These are phyloP conservation scores for Thalassiosira gravida DNA, from an alignment of 352 stramenopile species.

Conservation along the genomic window DNA sequence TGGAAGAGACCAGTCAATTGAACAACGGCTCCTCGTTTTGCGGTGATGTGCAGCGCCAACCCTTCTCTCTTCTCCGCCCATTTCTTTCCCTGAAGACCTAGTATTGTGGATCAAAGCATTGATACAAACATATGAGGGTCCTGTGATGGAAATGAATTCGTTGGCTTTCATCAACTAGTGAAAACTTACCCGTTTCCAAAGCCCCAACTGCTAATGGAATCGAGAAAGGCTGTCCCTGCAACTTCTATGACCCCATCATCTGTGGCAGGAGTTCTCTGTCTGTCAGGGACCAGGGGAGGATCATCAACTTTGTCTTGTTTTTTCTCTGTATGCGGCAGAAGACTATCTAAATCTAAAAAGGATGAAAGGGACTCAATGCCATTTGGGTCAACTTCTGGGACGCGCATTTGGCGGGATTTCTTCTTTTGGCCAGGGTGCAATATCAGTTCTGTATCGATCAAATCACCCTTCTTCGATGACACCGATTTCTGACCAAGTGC, in stretches of 20 bases:
- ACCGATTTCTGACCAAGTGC: slow-evolving; percentile 25
- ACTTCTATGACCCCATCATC: slow-evolving; percentile 78
- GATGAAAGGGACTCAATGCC: slow-evolving; percentile 18
- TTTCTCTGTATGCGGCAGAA: slow-evolving; percentile 19
- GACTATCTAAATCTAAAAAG: slow-evolving; percentile 48
- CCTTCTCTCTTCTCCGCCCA: slow-evolving; percentile 68
- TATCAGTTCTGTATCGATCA: slow-evolving; percentile 73
- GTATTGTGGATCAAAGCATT: slow-evolving; percentile 4
- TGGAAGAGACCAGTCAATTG: slow-evolving; percentile 85
- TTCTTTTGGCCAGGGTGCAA: slow-evolving; percentile 34
- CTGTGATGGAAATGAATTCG: slow-evolving; percentile 2
- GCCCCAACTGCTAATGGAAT: slow-evolving; percentile 72
- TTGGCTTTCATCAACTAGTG: not conserved
- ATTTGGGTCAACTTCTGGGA: slow-evolving; percentile 61
- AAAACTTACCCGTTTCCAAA: slow-evolving; percentile 48
- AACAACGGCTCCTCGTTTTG: slow-evolving; percentile 81
- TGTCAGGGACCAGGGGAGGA: slow-evolving; percentile 7
- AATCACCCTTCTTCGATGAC: slow-evolving; percentile 19
- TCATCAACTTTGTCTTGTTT: slow-evolving; percentile 13
- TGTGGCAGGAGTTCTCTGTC: slow-evolving; percentile 42
- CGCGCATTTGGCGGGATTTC: slow-evolving; percentile 69
- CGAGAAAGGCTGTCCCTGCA: slow-evolving; percentile 81
- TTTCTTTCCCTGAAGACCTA: slow-evolving; percentile 44
- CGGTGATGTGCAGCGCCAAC: slow-evolving; percentile 81
- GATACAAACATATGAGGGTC: slow-evolving; percentile 5